Conservation (phyloP, 345 rosid species). For the Linum usitatissimum region DNA sequence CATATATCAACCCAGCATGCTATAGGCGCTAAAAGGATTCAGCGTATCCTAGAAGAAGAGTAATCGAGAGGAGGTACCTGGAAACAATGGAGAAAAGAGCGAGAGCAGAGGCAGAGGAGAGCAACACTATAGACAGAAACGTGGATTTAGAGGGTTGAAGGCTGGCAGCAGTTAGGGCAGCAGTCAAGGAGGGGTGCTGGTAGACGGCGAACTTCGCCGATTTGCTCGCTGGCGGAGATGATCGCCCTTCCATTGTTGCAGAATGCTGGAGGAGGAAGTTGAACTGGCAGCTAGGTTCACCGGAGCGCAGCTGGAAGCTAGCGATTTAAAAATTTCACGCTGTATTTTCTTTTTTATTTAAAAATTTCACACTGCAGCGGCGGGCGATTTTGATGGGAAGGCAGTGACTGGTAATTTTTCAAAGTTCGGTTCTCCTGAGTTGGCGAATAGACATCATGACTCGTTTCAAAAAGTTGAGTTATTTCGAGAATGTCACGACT, state of each 20-base stretch:
- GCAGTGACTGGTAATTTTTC: no score
- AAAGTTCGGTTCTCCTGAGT: no score
- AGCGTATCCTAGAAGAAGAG: not conserved
- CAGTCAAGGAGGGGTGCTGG: conserved; percentile 64
- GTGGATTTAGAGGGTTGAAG: conserved; percentile 57
- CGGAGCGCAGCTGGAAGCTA: not conserved
- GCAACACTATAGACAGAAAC: conserved; percentile 34
- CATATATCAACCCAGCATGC: not conserved
- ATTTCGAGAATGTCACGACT: no score
- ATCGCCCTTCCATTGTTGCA: conserved; percentile 5
- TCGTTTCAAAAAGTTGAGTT: no score
- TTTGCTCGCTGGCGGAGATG: conserved; percentile 23
- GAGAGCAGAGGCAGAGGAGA: conserved; percentile 58
- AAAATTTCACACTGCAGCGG: no score
- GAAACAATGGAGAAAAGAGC: conserved; percentile 38
- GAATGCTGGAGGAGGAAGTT: no score
- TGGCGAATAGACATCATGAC: no score
- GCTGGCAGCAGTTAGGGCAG: conserved; percentile 70
- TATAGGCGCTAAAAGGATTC: not conserved
- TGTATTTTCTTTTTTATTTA: no score
- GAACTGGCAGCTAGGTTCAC: not conserved
- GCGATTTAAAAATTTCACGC: not conserved
- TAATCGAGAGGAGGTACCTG: conserved; percentile 28
- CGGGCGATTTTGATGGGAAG: no score
- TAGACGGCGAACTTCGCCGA: conserved; percentile 64